Percentiles rank a stretch among this genome's conserved stretches.
Evolutionary conservation across 768 basidiomycete species (phyloP).

Genomic region (Boletus sensibilis): DNA sequence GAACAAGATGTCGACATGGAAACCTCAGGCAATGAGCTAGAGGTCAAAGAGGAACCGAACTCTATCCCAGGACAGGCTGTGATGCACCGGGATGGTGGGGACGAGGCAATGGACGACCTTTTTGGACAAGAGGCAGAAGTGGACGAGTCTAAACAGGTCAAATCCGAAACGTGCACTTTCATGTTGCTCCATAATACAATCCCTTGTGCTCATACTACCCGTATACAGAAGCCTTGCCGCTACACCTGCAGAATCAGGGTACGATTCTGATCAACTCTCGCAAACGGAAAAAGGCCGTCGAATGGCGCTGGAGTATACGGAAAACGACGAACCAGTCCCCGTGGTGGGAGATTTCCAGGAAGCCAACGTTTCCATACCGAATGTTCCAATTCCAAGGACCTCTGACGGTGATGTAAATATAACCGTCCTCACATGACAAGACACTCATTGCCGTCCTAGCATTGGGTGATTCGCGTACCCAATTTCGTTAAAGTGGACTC

Average conservation of each 20-base stretch:
- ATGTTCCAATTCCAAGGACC: constrained; percentile 76
- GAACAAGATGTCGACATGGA: constrained; percentile 47
- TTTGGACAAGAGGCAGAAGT: constrained; percentile 70
- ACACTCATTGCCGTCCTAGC: constrained; percentile 35
- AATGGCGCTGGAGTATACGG: constrained; percentile 76
- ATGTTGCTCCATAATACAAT: constrained; percentile 4
- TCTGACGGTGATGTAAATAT: constrained; percentile 76
- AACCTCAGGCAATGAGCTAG: constrained; percentile 11
- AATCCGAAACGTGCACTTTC: constrained; percentile 46
- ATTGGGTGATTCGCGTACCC: constrained; percentile 93
- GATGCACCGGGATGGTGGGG: constrained; percentile 19
- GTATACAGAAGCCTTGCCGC: constrained; percentile 37
- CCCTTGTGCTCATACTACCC: constrained; percentile 17
- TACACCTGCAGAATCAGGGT: constrained; percentile 42
- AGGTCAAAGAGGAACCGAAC: constrained; percentile 19
- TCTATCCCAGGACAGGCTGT: constrained; percentile 19
- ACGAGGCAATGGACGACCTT: constrained; percentile 73
- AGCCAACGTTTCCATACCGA: constrained; percentile 79
- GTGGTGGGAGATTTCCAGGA: constrained; percentile 58
- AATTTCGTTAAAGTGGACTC: constrained; percentile 89
- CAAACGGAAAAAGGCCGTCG: constrained; percentile 56
- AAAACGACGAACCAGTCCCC: constrained; percentile 66
- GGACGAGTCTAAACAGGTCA: constrained; percentile 39
- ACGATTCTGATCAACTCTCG: constrained; percentile 67
- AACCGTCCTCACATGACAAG: not conserved